Conservation (phyloP, 1,139 yeast species). For the Yamadazyma mexicana region DNA sequence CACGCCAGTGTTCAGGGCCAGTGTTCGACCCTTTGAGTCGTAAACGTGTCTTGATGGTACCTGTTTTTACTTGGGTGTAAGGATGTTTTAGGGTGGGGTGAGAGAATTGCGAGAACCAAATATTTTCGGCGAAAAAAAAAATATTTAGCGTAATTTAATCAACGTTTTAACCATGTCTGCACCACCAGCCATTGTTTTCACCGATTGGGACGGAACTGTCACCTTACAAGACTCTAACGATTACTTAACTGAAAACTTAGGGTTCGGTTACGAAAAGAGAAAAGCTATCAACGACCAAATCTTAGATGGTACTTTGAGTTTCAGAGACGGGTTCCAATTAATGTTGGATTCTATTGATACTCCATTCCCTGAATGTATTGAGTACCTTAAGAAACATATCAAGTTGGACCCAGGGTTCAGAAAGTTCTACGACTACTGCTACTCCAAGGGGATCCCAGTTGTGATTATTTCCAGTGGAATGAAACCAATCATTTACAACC, state of each 20-base stretch:
- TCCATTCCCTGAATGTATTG: conserved; percentile 83
- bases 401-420: conserved; percentile 89
- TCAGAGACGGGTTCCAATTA: conserved; percentile 77
- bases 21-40: no score
- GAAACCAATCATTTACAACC: conserved; percentile 83
- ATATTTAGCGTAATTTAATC: background rate
- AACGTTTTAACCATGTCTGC: conserved; percentile 8
- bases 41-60: no score
- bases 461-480: conserved; percentile 87
- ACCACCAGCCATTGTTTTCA: conserved; percentile 75
- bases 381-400: conserved; percentile 57
- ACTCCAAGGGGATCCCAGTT: conserved; percentile 66
- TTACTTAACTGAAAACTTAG: conserved; percentile 81
- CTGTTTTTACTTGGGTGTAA: background rate
- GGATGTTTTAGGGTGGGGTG: no score
- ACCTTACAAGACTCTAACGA: conserved; percentile 91
- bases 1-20: no score
- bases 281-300: conserved; percentile 68
- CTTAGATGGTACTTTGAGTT: conserved; percentile 64
- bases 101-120: background rate
- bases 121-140: background rate
- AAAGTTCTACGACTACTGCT: conserved; percentile 79
- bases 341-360: conserved; percentile 80
- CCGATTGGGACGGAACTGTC: conserved; percentile 98
- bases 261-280: conserved; percentile 77